These are phyloP conservation scores for Cytospora mali DNA, from an alignment of 2,329 filamentous ascomycete genomes.

Conservation along the genomic window DNA sequence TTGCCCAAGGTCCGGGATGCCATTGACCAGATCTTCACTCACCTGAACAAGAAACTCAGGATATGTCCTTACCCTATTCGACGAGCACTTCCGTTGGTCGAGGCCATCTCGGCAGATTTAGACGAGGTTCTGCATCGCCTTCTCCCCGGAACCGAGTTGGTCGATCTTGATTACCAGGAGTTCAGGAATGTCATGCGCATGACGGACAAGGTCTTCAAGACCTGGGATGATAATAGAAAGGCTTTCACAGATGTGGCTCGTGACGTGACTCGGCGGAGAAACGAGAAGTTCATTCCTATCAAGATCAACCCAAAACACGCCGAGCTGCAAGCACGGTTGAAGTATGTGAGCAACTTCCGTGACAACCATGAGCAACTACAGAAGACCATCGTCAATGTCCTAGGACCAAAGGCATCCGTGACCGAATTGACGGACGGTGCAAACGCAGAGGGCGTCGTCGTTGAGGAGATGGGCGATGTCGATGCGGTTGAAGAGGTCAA, in stretches of 20 bases:
- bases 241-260: slow-evolving; percentile 97
- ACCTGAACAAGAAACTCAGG: slow-evolving; percentile 96
- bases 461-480: slow-evolving; percentile 95
- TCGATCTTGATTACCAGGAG: slow-evolving; percentile 89
- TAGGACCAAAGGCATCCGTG: slow-evolving; percentile 71
- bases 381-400: slow-evolving; percentile 93
- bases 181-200: slow-evolving; percentile 84
- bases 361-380: slow-evolving; percentile 98
- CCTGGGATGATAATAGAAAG: slow-evolving; percentile 95
- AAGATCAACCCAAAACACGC: slow-evolving; percentile 89
- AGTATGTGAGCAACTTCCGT: slow-evolving; percentile 92
- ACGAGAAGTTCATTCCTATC: slow-evolving; percentile 98
- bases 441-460: slow-evolving; percentile 66
- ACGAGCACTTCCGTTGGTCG: slow-evolving; percentile 88
- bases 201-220: slow-evolving; percentile 82
- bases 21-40: slow-evolving; percentile 84
- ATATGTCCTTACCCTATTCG: slow-evolving; percentile 95
- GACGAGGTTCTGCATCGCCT: slow-evolving; percentile 84
- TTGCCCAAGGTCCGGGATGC: slow-evolving; percentile 87
- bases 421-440: slow-evolving; percentile 55
- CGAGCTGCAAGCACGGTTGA: slow-evolving; percentile 85
- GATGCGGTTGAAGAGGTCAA: slow-evolving; percentile 96
- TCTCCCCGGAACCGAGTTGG: slow-evolving; percentile 82
- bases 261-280: slow-evolving; percentile 88
- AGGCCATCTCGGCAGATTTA: slow-evolving; percentile 92